A percentile compares a stretch with the other conserved stretches of the same genome.
Conservation (phyloP, 139 green algal genomes). For the Mychonastes homosphaera region DNA sequence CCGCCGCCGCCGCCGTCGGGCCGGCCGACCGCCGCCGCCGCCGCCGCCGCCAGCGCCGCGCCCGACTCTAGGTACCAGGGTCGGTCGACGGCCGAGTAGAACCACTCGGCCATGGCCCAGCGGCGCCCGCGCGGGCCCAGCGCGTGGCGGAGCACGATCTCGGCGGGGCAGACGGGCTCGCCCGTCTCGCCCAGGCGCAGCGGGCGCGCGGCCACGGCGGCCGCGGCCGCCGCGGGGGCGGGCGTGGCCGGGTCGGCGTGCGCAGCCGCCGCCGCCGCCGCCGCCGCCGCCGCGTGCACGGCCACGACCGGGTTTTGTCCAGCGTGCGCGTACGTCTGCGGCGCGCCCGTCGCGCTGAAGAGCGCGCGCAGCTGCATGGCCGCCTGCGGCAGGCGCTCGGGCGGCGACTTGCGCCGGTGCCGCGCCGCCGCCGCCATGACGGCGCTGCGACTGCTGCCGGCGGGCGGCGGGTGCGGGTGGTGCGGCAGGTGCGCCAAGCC, state of each 20-base stretch:
- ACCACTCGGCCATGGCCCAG: constrained; percentile 58
- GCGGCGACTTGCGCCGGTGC: constrained; percentile 33
- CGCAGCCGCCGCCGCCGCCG: too few relatives aligned
- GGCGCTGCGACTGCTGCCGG: neutral
- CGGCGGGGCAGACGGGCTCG: constrained; percentile 10
- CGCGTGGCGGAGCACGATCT: constrained; percentile 44
- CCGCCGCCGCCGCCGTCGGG: neutral
- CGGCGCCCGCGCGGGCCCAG: constrained; percentile 33
- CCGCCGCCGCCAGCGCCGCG: constrained; percentile 24
- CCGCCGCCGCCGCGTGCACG: too few relatives aligned
- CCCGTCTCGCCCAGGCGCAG: neutral
- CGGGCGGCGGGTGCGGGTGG: too few relatives aligned
- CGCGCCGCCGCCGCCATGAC: neutral
- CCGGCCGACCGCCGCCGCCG: neutral
- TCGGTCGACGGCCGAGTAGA: constrained; percentile 59
- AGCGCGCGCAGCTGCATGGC: neutral
- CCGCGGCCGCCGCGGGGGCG: neutral
- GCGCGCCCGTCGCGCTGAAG: too few relatives aligned
- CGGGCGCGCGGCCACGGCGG: too few relatives aligned
- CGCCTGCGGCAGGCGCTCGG: constrained; percentile 21
- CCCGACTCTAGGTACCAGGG: constrained; percentile 61
- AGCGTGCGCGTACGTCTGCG: too few relatives aligned
- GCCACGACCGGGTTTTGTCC: too few relatives aligned
- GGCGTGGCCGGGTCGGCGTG: neutral
- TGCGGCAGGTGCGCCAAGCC: too few relatives aligned